Evolutionary conservation across 306 rosid species (phyloP).

Genomic region (Aeschynomene evenia): DNA sequence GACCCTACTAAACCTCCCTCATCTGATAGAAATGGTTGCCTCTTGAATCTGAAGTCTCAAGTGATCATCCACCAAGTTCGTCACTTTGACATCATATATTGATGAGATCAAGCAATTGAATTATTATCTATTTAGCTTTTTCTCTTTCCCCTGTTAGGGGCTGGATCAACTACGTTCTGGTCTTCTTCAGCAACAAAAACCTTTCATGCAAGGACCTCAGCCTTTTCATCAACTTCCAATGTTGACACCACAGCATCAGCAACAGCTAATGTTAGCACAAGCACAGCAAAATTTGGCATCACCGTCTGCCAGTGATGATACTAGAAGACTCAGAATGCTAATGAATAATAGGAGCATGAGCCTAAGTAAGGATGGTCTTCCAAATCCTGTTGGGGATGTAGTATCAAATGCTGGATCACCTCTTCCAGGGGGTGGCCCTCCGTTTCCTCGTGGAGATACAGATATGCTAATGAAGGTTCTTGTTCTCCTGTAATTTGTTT

Average conservation of each 20-base stretch:
- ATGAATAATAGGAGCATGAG: conserved; percentile 61
- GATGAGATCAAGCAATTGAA: neutral
- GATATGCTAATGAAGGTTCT: conserved; percentile 83
- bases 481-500: conserved; percentile 14
- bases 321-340: conserved; percentile 78
- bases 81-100: neutral
- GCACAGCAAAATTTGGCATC: conserved; percentile 91
- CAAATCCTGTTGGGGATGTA: conserved; percentile 80
- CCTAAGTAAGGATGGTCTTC: conserved; percentile 68
- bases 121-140: neutral
- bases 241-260: conserved; percentile 90
- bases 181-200: conserved; percentile 83
- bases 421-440: conserved; percentile 77
- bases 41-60: conserved; percentile 1
- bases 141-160: conserved; percentile 50
- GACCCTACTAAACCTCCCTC: neutral
- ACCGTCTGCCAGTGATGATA: conserved; percentile 77
- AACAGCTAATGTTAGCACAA: conserved; percentile 88
- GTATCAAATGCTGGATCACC: conserved; percentile 81
- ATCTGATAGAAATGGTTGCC: conserved; percentile 10
- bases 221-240: conserved; percentile 91
- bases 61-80: neutral
- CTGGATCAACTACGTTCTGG: conserved; percentile 92
- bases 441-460: conserved; percentile 70
- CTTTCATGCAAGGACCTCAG: conserved; percentile 86